Base-by-base conservation (phyloP, 345 rosid species). In the Linum trigynum region DNA sequence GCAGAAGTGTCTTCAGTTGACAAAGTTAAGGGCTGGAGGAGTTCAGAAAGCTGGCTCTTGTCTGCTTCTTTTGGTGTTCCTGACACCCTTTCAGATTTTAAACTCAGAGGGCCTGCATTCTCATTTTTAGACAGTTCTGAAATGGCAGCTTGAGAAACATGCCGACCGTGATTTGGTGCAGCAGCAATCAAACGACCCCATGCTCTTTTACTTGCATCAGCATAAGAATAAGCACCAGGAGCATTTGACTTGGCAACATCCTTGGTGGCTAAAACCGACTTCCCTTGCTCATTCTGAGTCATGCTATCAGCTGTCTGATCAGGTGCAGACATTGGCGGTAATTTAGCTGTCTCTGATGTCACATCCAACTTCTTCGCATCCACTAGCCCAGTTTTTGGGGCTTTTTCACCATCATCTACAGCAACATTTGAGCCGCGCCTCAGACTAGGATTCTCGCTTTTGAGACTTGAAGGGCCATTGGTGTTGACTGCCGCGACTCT, bases 391-490 rank as follows among this genome's bases (percentile, higher is more conserved):
- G 66, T 79, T 58, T 74, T 70, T 61, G 42, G 53, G 40, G 65
- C 74, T 55, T 38, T 62, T 59, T 57, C 59, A 59, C 35, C 65
- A 41, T 62, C 78, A 63, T 32, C 61, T 2, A 37, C 73, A 68
- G 67, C 37, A 8, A 69, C 65, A 38, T 68, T 70, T 8, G 55
- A 50, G 36, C 61, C 64, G 39, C 10, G 64, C 43, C 73, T 75
- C 39, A 14, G 67, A 72, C 58, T 57, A 23, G 80, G 76, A 70
- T 73, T 69, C 72, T 84, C 83, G 68, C 75, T 80, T 12, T 74
- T 71, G 59, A 83, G 65, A 75, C 38, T 67, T 45, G 75, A 48
- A 57, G 81, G 67, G 61, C 79, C 86, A 79, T 72, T 73, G 55
- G 77, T 62, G 36, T 63, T 67, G 37, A 58, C 43, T 57, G 63